A percentile compares a stretch with the other conserved stretches of the same genome.
These are phyloP conservation scores for Lepiota venenata DNA, from an alignment of 768 basidiomycete species.

Conservation along the genomic window DNA sequence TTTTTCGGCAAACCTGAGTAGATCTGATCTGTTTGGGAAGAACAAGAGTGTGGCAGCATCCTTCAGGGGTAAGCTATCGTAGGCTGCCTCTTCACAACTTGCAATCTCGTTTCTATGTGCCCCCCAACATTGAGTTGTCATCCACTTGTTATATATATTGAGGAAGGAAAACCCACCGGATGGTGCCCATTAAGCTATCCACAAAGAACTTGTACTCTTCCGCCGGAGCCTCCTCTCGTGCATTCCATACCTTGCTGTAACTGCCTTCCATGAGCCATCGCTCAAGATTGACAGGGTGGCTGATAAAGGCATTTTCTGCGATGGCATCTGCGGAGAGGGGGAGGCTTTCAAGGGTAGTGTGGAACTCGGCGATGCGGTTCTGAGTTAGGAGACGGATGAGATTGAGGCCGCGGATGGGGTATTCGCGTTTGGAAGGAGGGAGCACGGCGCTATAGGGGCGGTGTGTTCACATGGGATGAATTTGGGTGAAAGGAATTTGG, in stretches of 20 bases:
- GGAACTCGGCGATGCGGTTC: conserved; percentile 97
- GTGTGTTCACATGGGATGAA: no score
- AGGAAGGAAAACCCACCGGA: conserved; percentile 52
- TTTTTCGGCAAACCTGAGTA: conserved; percentile 78
- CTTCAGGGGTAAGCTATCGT: conserved; percentile 84
- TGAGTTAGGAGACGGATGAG: conserved; percentile 93
- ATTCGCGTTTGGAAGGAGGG: conserved; percentile 83
- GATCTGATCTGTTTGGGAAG: conserved; percentile 79
- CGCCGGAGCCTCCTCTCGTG: conserved; percentile 86
- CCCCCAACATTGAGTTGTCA: not conserved
- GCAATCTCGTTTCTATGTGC: conserved; percentile 87
- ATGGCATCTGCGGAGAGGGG: conserved; percentile 56
- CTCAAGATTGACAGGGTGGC: conserved; percentile 89
- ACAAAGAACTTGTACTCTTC: conserved; percentile 96
- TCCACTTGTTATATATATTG: not conserved
- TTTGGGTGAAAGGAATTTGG: no score
- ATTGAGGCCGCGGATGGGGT: conserved; percentile 86
- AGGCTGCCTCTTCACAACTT: conserved; percentile 92
- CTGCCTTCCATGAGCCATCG: conserved; percentile 98
- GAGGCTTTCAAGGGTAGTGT: conserved; percentile 92
- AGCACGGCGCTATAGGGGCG: conserved; percentile 64
- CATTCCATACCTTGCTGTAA: conserved; percentile 97
- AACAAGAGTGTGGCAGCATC: conserved; percentile 91
- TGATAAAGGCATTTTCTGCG: conserved; percentile 66
- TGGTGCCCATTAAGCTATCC: conserved; percentile 91